A percentile compares a stretch with the other conserved stretches of the same genome.
phyloP scores from a whole-genome alignment of 345 rosid genomes.

The Eucalyptus sp. region DNA sequence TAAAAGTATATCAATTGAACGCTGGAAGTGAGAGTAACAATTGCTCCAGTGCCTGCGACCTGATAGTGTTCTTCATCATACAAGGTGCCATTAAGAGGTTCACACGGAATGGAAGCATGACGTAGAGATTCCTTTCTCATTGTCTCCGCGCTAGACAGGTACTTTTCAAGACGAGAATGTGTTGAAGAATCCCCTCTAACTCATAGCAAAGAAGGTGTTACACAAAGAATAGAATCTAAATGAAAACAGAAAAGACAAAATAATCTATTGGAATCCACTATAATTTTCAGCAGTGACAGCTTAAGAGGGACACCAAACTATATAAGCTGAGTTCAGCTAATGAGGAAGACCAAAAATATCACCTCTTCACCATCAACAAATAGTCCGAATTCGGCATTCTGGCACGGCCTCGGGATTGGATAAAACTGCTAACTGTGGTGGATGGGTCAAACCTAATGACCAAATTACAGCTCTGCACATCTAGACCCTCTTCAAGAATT shows the following conservation, averaged over 20 bases:
- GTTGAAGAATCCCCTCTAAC: constrained; percentile 46
- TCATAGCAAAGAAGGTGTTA: neutral
- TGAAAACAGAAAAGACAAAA: neutral
- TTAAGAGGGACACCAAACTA: neutral
- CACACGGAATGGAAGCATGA: constrained; percentile 49
- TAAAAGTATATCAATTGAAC: constrained; percentile 55
- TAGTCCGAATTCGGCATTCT: constrained; percentile 79
- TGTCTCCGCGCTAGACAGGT: constrained; percentile 48
- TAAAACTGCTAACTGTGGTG: constrained; percentile 72
- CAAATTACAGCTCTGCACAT: constrained; percentile 83
- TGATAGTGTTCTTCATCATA: constrained; percentile 19
- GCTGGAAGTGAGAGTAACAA: constrained; percentile 48
- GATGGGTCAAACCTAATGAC: constrained; percentile 86
- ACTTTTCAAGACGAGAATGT: constrained; percentile 34
- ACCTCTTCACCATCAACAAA: constrained; percentile 70
- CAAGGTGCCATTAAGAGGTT: constrained; percentile 21
- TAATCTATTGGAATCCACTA: neutral
- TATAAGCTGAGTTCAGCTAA: neutral
- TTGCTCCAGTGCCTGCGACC: constrained; percentile 58
- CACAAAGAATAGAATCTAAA: neutral
- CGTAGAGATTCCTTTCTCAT: constrained; percentile 65
- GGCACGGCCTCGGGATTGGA: constrained; percentile 98
- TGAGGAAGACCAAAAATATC: neutral
- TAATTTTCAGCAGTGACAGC: neutral
- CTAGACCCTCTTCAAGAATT: constrained; percentile 93